phyloP scores from a whole-genome alignment of 805 yeast species.

The Wickerhamiella occidentalis region DNA sequence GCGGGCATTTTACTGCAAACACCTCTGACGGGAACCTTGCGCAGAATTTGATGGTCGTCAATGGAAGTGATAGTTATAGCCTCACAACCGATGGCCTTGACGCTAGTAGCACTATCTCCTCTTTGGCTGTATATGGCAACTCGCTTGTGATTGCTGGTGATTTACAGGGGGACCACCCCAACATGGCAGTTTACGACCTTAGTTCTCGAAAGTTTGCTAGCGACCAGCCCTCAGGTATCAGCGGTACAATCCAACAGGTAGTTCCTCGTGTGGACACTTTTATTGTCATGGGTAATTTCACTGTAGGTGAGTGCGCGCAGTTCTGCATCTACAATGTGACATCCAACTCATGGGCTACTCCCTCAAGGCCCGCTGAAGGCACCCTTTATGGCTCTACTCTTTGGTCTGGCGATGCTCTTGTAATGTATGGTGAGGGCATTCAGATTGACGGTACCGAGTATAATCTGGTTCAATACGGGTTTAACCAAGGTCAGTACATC shows the following conservation, averaged over 20 bases:
- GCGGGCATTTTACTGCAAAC: conserved; percentile 42
- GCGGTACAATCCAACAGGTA: conserved; percentile 30
- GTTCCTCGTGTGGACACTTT: conserved; percentile 29
- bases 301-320: conserved; percentile 48
- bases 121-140: conserved; percentile 21
- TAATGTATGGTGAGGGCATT: conserved; percentile 44
- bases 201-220: conserved; percentile 31
- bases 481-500: conserved; percentile 29
- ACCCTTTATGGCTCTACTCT: conserved; percentile 44
- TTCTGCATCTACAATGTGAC: conserved; percentile 55
- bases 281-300: conserved; percentile 29
- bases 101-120: conserved; percentile 18
- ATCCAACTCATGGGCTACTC: background rate
- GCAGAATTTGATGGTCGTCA: conserved; percentile 24
- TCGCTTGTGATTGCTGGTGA: conserved; percentile 27
- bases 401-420: conserved; percentile 29
- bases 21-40: conserved; percentile 23
- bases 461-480: conserved; percentile 45
- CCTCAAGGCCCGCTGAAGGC: conserved; percentile 21
- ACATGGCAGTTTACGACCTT: conserved; percentile 36
- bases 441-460: conserved; percentile 29
- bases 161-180: conserved; percentile 34
- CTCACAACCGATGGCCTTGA: conserved; percentile 19
- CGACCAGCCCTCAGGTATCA: conserved; percentile 38
- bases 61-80: conserved; percentile 20